A percentile compares a stretch with the other conserved stretches of the same genome.
Conservation (phyloP, 1,284 basidiomycete genomes). For the Filobasidium uniguttulatum region DNA sequence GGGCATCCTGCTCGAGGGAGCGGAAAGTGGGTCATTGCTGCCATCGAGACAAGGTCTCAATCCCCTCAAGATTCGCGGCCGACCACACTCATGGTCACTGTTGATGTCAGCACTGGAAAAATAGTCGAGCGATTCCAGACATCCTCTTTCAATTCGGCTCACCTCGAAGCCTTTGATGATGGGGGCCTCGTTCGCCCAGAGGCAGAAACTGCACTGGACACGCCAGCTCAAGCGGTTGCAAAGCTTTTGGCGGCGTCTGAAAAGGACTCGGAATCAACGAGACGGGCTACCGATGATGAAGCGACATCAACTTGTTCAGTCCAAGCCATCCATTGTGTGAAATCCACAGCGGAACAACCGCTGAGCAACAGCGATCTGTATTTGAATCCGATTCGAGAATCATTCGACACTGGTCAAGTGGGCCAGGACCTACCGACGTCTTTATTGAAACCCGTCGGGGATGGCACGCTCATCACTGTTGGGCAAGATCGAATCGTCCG, state of each 20-base stretch:
- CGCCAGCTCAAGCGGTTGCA: background rate
- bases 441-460: background rate
- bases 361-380: background rate
- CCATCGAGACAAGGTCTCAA: conserved; percentile 42
- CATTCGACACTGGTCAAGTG: background rate
- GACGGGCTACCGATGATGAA: background rate
- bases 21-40: conserved; percentile 77
- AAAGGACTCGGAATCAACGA: background rate
- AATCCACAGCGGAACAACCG: background rate
- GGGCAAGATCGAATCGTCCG: conserved; percentile 33
- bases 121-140: conserved; percentile 28
- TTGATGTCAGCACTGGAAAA: conserved; percentile 35
- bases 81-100: conserved; percentile 27
- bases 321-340: background rate
- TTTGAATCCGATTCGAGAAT: background rate
- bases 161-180: background rate
- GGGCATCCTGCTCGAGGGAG: conserved; percentile 63
- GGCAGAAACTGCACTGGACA: background rate
- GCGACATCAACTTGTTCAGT: background rate
- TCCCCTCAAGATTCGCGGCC: conserved; percentile 5
- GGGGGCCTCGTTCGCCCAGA: background rate
- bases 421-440: background rate
- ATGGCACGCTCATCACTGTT: conserved; percentile 25
- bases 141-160: background rate
- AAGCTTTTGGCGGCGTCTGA: background rate